Evolutionary conservation across 257 asterid genomes (phyloP).

Genomic region (Gentiana dahurica): DNA sequence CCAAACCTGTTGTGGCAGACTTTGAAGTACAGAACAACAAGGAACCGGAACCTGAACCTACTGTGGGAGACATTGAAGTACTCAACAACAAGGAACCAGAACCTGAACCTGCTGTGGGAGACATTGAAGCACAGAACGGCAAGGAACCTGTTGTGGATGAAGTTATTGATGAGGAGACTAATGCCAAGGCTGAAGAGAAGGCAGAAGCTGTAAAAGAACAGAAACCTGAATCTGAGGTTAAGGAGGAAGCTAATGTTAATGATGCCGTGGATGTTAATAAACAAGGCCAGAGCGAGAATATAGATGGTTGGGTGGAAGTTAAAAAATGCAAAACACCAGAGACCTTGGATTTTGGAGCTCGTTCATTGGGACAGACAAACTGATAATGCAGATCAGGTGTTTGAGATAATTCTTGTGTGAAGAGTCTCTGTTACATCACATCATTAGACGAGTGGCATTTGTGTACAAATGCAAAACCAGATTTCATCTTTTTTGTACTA

Average conservation of each 20-base stretch:
- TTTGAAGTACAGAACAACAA: too few relatives aligned
- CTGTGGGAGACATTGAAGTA: conserved; percentile 1
- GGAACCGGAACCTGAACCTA: too few relatives aligned
- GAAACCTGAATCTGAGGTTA: conserved; percentile 12
- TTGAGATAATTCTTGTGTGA: too few relatives aligned
- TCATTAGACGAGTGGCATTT: neutral
- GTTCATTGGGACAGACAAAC: conserved; percentile 15
- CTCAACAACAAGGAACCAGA: too few relatives aligned
- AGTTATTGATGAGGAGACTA: neutral
- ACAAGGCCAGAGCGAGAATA: conserved; percentile 3
- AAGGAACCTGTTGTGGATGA: too few relatives aligned
- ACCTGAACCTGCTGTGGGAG: too few relatives aligned
- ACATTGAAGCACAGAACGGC: too few relatives aligned
- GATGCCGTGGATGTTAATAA: neutral
- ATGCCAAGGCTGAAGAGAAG: conserved; percentile 16
- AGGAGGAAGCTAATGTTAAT: conserved; percentile 3
- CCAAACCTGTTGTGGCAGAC: too few relatives aligned
- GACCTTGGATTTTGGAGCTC: conserved; percentile 6
- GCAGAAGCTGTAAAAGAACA: conserved; percentile 4
- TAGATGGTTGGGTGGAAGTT: conserved; percentile 6
- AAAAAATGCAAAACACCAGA: conserved; percentile 12
- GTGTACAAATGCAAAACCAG: neutral
- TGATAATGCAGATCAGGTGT: conserved; percentile 14
- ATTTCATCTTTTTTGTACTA: too few relatives aligned
- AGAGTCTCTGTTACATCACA: too few relatives aligned